Evolutionary conservation across 495 filamentous ascomycete genomes (phyloP), one percentile per base, ranked within the genome.

Genomic region (Letharia columbiana): DNA sequence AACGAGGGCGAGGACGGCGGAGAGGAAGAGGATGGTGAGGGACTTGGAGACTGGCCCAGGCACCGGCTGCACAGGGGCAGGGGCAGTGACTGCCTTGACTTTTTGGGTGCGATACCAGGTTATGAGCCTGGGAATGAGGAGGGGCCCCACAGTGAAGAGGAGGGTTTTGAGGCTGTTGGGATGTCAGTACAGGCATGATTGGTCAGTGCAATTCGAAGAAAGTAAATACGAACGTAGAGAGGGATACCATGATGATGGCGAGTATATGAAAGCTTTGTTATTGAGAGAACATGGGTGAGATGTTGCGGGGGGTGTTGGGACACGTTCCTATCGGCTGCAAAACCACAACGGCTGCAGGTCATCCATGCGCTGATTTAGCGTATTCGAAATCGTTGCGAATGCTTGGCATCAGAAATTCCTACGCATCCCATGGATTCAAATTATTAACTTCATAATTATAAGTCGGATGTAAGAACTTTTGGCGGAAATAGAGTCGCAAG

Each of bases 101-200:
- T 84, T 83, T 3, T 84, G 65, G 49, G 79, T 78, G 69, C 89
- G 87, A 77, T 93, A 92, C 77, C 85, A 87, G 65, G 76, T 76
- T 67, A 96, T 79, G 60, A 84, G 75, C 61, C 89, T 87, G 42
- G 90, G 89, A 60, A 97, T 77, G 67, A 96, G 75, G 63, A 94
- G 77, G n/a, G 93, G 92, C 0, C 84, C 93, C 75, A 97, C 89
- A 79, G 94, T 87, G 74, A 96, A 80, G 71, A 90, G 77, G 73
- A 96, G 81, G 68, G 88, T 89, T 72, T 91, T 88, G 76, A 91
- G 79, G 63, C 89, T 92, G 70, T 69, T 28, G 35, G 23, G 18
- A 23, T 9, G 28, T 71, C 56, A 73, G 60, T 59, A 57, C 18
- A 3, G 5, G 1, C 7, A 35, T 12, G 61, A 23, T 49, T 15